Conservation (phyloP, 1,284 basidiomycete species). For the Lentinus polychrous region DNA sequence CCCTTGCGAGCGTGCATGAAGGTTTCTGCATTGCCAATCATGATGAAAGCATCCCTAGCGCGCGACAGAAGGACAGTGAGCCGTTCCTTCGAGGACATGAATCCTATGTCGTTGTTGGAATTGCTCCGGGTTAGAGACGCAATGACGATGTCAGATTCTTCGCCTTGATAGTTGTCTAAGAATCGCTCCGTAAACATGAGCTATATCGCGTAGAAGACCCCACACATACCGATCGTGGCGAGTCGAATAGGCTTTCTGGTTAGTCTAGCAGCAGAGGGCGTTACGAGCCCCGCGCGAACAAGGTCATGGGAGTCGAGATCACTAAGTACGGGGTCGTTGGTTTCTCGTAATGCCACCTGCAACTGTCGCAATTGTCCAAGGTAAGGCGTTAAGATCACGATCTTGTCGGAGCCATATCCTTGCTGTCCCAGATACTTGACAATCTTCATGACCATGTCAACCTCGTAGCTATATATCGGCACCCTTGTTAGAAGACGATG, state of each 20-base stretch:
- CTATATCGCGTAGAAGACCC: background rate
- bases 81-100: slow-evolving; percentile 59
- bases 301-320: slow-evolving; percentile 57
- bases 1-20: slow-evolving; percentile 49
- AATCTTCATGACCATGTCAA: slow-evolving; percentile 56
- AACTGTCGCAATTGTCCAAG: slow-evolving; percentile 56
- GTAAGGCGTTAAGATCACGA: slow-evolving; percentile 63
- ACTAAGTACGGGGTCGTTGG: slow-evolving; percentile 52
- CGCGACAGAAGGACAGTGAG: slow-evolving; percentile 64
- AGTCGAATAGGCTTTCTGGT: slow-evolving; percentile 40
- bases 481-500: background rate
- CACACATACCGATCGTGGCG: slow-evolving; percentile 50
- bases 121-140: slow-evolving; percentile 57
- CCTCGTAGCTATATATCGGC: slow-evolving; percentile 28
- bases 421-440: slow-evolving; percentile 59
- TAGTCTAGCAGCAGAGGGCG: slow-evolving; percentile 29
- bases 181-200: background rate
- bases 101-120: slow-evolving; percentile 46
- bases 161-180: slow-evolving; percentile 61
- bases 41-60: slow-evolving; percentile 51
- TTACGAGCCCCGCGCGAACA: slow-evolving; percentile 44
- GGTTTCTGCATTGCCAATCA: slow-evolving; percentile 57
- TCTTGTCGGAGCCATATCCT: slow-evolving; percentile 50
- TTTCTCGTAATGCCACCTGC: slow-evolving; percentile 34
- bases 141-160: slow-evolving; percentile 62